Evolutionary conservation across 1,284 basidiomycete species (phyloP).

Genomic region (Papiliotrema fonsecae): DNA sequence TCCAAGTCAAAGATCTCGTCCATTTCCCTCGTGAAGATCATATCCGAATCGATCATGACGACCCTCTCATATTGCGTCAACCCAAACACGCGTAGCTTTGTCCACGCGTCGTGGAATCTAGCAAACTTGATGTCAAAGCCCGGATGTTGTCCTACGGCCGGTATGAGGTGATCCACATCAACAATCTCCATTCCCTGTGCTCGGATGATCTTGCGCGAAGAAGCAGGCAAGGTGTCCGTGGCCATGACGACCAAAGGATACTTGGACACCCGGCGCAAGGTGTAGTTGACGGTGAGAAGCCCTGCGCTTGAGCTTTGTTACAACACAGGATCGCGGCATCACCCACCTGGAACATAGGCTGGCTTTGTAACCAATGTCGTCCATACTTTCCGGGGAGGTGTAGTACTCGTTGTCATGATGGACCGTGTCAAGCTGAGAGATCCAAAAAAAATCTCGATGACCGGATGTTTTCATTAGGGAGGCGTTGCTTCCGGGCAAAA

Average conservation of each 20-base stretch:
- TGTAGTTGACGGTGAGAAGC: constrained; percentile 64
- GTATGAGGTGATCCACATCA: constrained; percentile 61
- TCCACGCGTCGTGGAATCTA: constrained; percentile 83
- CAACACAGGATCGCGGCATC: background rate
- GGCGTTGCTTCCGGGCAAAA: no score
- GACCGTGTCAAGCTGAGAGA: background rate
- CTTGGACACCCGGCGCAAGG: constrained; percentile 61
- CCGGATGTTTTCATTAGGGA: no score
- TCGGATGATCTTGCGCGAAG: constrained; percentile 55
- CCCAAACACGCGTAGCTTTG: constrained; percentile 76
- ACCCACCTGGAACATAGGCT: constrained; percentile 57
- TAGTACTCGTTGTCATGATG: background rate
- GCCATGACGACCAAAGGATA: constrained; percentile 81
- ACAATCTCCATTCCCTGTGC: constrained; percentile 56
- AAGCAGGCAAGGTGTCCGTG: constrained; percentile 59
- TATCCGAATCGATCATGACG: constrained; percentile 83
- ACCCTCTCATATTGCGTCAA: constrained; percentile 73
- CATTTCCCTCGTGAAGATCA: constrained; percentile 82
- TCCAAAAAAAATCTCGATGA: background rate
- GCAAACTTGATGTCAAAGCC: constrained; percentile 34
- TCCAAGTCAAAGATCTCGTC: constrained; percentile 80
- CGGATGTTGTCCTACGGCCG: constrained; percentile 53
- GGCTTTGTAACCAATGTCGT: constrained; percentile 63
- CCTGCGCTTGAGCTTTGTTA: constrained; percentile 21
- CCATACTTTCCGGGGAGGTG: constrained; percentile 48